phyloP scores from a whole-genome alignment of 148 eudicot species.

The Simmondsia chinensis region DNA sequence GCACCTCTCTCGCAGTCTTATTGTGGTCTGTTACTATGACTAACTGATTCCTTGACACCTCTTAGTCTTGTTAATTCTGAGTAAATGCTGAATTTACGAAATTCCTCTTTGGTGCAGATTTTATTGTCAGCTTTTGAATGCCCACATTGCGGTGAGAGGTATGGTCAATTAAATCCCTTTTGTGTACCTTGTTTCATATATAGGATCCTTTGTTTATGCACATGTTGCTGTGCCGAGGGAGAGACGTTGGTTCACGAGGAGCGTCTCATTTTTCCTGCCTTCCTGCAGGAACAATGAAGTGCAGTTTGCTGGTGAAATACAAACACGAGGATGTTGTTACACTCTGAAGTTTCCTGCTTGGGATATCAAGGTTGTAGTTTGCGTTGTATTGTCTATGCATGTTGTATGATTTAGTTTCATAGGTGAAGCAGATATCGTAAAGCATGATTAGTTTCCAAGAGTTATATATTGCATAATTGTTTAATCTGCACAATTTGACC shows the following conservation, averaged over 20 bases:
- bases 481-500: too few relatives aligned
- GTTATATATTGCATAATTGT: too few relatives aligned
- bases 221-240: not conserved
- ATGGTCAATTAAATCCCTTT: conserved; percentile 1
- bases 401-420: too few relatives aligned
- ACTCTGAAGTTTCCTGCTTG: conserved; percentile 44
- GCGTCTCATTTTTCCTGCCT: not conserved
- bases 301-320: conserved; percentile 93
- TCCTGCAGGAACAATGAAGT: conserved; percentile 80
- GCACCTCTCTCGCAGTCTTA: too few relatives aligned
- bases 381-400: not conserved
- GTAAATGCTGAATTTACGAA: not conserved
- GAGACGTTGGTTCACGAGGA: not conserved
- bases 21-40: too few relatives aligned
- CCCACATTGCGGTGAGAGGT: conserved; percentile 97
- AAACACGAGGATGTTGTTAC: conserved; percentile 65
- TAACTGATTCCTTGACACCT: too few relatives aligned
- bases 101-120: conserved; percentile 40
- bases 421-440: too few relatives aligned
- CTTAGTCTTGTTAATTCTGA: not conserved
- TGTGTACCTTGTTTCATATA: too few relatives aligned
- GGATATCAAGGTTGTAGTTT: conserved; percentile 50
- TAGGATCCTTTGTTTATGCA: too few relatives aligned
- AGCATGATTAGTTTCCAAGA: too few relatives aligned
- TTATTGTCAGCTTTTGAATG: conserved; percentile 92